These are phyloP conservation scores for Tephrocybe sp. DNA, from an alignment of 768 basidiomycete species.

Conservation along the genomic window DNA sequence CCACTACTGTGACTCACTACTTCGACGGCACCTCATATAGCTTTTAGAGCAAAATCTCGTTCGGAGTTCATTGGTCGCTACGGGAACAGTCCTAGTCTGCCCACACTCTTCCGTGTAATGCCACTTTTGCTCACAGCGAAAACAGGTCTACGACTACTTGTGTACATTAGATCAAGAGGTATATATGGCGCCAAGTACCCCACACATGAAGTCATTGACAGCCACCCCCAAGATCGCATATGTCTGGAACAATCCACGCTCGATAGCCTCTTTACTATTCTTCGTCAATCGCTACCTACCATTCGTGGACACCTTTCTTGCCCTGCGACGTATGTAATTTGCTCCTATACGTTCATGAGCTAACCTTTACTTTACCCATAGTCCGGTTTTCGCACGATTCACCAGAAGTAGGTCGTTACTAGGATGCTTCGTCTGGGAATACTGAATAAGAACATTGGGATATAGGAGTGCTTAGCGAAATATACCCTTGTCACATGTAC, in stretches of 20 bases:
- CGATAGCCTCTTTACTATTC: constrained; percentile 31
- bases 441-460: neutral
- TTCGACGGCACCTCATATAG: constrained; percentile 6
- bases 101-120: neutral
- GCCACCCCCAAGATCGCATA: constrained; percentile 25
- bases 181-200: neutral
- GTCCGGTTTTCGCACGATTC: constrained; percentile 11
- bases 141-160: constrained; percentile 33
- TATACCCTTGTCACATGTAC: constrained; percentile 32
- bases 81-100: constrained; percentile 24
- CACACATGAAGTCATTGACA: neutral
- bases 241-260: constrained; percentile 30
- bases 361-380: neutral
- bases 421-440: no score
- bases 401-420: constrained; percentile 4
- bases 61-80: constrained; percentile 25
- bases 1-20: neutral
- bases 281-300: constrained; percentile 39
- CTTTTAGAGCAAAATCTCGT: constrained; percentile 23
- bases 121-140: neutral
- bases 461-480: constrained; percentile 22
- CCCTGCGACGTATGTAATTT: constrained; percentile 26
- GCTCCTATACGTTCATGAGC: neutral
- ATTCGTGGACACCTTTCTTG: constrained; percentile 35
- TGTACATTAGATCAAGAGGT: constrained; percentile 37